These are phyloP conservation scores for Hemerocallis citrina DNA, from an alignment of 106 monocot species.

Conservation along the genomic window DNA sequence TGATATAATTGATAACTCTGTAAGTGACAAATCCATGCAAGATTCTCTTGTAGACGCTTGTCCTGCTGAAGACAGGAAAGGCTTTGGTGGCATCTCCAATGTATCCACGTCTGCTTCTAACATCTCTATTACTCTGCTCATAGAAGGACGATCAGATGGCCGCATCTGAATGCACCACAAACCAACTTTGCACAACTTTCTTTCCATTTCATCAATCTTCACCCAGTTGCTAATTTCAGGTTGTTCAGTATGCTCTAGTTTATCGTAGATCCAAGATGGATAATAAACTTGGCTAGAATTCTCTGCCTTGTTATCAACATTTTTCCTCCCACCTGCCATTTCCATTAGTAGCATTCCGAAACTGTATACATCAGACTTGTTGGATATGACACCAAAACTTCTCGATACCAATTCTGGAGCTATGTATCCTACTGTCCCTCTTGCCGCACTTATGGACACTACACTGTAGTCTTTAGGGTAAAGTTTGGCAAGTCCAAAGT, in stretches of 20 bases:
- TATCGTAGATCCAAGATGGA: constrained; percentile 13
- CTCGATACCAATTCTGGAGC: constrained; percentile 12
- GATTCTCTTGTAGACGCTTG: too few relatives aligned
- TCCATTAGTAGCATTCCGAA: constrained; percentile 12
- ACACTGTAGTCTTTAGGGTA: constrained; percentile 4
- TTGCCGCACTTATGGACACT: neutral
- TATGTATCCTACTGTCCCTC: constrained; percentile 3
- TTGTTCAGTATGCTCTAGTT: neutral
- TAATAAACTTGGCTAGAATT: constrained; percentile 3
- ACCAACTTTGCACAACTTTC: too few relatives aligned
- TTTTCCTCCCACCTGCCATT: constrained; percentile 13
- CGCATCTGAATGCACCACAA: too few relatives aligned
- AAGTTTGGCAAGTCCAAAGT: constrained; percentile 22
- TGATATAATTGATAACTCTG: too few relatives aligned
- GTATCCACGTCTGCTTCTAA: too few relatives aligned
- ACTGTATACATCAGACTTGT: constrained; percentile 13
- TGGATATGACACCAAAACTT: constrained; percentile 8
- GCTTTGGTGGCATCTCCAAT: too few relatives aligned
- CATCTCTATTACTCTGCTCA: too few relatives aligned
- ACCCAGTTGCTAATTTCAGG: neutral
- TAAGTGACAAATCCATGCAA: too few relatives aligned
- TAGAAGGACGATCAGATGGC: too few relatives aligned
- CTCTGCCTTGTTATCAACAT: neutral
- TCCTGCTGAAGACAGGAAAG: too few relatives aligned
- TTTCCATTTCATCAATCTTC: too few relatives aligned